Conservation (phyloP, 176 grass and related monocot species). For the Phragmites australis region DNA sequence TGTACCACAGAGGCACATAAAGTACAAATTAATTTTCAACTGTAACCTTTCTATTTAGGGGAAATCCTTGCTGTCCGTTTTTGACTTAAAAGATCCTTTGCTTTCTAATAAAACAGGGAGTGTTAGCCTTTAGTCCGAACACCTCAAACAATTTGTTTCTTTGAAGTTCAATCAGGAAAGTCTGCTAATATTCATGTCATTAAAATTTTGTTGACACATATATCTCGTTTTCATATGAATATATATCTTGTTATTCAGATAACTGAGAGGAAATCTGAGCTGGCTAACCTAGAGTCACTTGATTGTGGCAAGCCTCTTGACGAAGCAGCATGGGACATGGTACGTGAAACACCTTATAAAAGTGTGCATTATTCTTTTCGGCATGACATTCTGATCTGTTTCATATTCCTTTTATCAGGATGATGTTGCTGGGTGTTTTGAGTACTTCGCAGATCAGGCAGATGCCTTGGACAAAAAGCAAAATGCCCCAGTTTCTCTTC, state of each 20-base stretch:
- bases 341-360: constrained; percentile 30
- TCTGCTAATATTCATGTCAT: background rate
- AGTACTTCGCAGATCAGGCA: constrained; percentile 83
- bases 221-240: background rate
- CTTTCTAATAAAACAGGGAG: background rate
- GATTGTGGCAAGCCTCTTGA: constrained; percentile 95
- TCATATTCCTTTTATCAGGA: constrained; percentile 58
- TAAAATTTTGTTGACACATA: background rate
- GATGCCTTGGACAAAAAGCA: constrained; percentile 87
- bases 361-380: background rate
- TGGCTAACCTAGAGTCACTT: constrained; percentile 81
- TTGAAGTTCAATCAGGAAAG: background rate
- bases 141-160: background rate
- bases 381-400: constrained; percentile 2
- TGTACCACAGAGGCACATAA: background rate
- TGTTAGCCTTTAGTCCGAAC: background rate
- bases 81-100: background rate
- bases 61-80: background rate
- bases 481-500: constrained; percentile 74
- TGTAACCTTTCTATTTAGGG: background rate
- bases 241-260: constrained; percentile 42
- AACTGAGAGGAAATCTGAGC: constrained; percentile 79
- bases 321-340: constrained; percentile 98
- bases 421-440: constrained; percentile 98
- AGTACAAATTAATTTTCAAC: background rate